Evolutionary conservation across 1,139 yeast genomes (phyloP).

Genomic region (Pichia sp.): DNA sequence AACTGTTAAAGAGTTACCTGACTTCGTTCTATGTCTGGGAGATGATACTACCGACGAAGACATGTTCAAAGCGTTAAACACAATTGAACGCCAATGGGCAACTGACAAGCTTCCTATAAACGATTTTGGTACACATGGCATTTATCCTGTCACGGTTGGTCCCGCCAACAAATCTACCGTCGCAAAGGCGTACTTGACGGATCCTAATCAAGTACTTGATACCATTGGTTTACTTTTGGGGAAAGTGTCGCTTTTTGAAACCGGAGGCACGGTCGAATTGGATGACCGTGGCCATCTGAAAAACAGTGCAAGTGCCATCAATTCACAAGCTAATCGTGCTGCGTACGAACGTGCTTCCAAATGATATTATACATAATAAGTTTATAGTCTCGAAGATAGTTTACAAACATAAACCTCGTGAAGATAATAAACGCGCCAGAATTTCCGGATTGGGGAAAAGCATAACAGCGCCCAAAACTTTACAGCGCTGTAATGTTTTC

Average conservation of each 20-base stretch:
- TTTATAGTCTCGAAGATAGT: conserved; percentile 34
- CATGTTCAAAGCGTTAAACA: conserved; percentile 77
- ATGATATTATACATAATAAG: conserved; percentile 18
- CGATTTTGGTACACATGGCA: conserved; percentile 52
- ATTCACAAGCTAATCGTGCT: conserved; percentile 39
- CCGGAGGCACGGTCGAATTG: conserved; percentile 68
- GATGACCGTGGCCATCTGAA: conserved; percentile 70
- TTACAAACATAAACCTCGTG: not conserved
- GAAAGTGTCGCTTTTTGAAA: conserved; percentile 67
- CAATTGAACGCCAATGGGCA: conserved; percentile 49
- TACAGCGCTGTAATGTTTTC: not conserved
- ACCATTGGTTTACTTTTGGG: conserved; percentile 79
- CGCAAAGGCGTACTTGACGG: conserved; percentile 83
- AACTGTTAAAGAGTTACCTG: conserved; percentile 55
- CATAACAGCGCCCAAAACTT: not conserved
- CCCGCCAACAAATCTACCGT: conserved; percentile 87
- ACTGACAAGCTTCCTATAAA: conserved; percentile 39
- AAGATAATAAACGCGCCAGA: not conserved
- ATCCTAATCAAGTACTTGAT: conserved; percentile 81
- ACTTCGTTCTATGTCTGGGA: conserved; percentile 84
- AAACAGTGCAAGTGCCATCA: conserved; percentile 43
- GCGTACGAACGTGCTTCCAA: conserved; percentile 8
- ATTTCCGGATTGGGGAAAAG: not conserved
- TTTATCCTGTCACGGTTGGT: conserved; percentile 90
- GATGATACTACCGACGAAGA: conserved; percentile 98